These are phyloP conservation scores for Suhomyces chickasaworum DNA, from an alignment of 1,139 yeast species.

Conservation along the genomic window DNA sequence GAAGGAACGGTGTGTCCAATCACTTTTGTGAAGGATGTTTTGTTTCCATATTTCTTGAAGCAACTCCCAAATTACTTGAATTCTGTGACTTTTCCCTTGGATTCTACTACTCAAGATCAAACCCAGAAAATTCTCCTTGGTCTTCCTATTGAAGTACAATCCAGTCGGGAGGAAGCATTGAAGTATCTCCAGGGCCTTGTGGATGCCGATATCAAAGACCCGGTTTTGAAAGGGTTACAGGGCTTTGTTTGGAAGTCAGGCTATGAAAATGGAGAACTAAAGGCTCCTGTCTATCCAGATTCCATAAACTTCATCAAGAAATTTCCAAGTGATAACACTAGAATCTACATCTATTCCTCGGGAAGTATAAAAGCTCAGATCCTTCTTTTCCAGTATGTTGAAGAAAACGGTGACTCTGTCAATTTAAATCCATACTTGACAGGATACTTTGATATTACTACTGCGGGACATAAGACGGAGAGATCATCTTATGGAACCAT, in stretches of 20 bases:
- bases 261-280: slow-evolving; percentile 69
- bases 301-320: slow-evolving; percentile 59
- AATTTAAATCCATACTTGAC: slow-evolving; percentile 57
- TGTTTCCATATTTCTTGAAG: slow-evolving; percentile 56
- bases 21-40: slow-evolving; percentile 73
- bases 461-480: slow-evolving; percentile 74
- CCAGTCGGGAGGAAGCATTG: slow-evolving; percentile 29
- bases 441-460: slow-evolving; percentile 84
- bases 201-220: slow-evolving; percentile 70
- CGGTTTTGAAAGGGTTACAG: slow-evolving; percentile 74
- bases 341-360: slow-evolving; percentile 81
- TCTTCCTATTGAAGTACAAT: slow-evolving; percentile 44
- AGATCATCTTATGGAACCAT: slow-evolving; percentile 60
- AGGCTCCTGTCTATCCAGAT: slow-evolving; percentile 77
- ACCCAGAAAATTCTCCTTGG: slow-evolving; percentile 32
- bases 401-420: slow-evolving; percentile 26
- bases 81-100: slow-evolving; percentile 40
- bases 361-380: slow-evolving; percentile 89
- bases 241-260: slow-evolving; percentile 85
- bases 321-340: slow-evolving; percentile 28
- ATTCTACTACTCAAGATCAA: slow-evolving; percentile 7
- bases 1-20: slow-evolving; percentile 95
- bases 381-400: slow-evolving; percentile 68
- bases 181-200: slow-evolving; percentile 61
- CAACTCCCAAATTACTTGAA: slow-evolving; percentile 42